Conservation (phyloP, 2,329 filamentous ascomycete species). For the Botrytis sinoallii region DNA sequence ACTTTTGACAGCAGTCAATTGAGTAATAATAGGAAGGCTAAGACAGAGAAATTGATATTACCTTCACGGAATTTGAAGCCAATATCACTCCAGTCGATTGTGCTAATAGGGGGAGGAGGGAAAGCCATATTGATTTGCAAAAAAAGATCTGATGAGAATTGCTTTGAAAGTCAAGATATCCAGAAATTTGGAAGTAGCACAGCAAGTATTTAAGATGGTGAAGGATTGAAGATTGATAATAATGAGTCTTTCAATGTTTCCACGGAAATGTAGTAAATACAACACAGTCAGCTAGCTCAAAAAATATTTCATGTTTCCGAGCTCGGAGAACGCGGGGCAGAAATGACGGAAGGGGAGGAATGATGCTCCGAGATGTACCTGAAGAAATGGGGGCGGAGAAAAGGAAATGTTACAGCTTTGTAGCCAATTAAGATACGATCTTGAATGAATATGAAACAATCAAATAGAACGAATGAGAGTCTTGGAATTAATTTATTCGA, state of each 20-base stretch:
- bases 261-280: neutral
- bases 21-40: conserved; percentile 6
- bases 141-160: neutral
- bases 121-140: conserved; percentile 47
- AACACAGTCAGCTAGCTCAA: conserved; percentile 3
- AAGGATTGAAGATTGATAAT: neutral
- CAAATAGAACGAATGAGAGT: neutral
- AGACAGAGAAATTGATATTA: conserved; percentile 41
- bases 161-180: neutral
- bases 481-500: neutral
- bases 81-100: conserved; percentile 88
- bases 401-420: neutral
- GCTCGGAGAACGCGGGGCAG: conserved; percentile 18
- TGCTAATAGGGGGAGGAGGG: conserved; percentile 73
- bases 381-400: neutral
- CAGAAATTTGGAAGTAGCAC: neutral
- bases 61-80: conserved; percentile 92
- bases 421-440: neutral
- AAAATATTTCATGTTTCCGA: conserved; percentile 15
- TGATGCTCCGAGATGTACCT: conserved; percentile 1
- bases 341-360: conserved; percentile 12
- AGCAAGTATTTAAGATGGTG: neutral
- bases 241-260: neutral
- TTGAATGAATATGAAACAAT: neutral
- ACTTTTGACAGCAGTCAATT: neutral